Base-by-base conservation (phyloP, 768 basidiomycete genomes). In the Amanita pallidorosea region DNA sequence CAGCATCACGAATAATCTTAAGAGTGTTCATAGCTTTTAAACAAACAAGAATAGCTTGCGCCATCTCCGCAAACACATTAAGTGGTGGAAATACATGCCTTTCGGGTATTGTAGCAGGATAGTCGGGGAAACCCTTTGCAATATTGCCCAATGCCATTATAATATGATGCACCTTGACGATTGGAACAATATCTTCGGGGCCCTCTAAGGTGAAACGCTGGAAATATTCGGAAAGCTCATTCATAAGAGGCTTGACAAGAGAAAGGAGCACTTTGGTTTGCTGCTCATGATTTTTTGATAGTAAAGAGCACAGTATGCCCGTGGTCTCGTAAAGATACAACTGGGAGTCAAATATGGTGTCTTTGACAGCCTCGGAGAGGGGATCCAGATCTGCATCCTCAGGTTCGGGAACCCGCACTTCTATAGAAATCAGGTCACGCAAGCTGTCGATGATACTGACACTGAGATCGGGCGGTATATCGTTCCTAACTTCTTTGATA, bases 101-200 rank as follows among this genome's bases (percentile, higher is more conserved):
- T 57, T 77, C 74, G 0, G 81, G 79, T 1, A 83, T 68, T 1
- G 80, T 75, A 13, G 76, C 79, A 38, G 89, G 87, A 60, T 86
- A 85, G 61, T 92, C 91, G 0, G 96, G 96, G 67, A 97, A 98
- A 11, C 96, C 96, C 67, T 96, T 96, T 33, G 93, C 88, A 50
- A 97, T 80, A 58, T 88, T 91, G 11, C 95, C 95, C 18, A 97
- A 72, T 2, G 95, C 93, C 83, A 95, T 87, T 63, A 97, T 85
- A 57, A 84, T 75, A 67, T 98, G 94, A 58, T 98, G 96, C 7
- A 92, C 80, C 60, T 81, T 82, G 49, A 97, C 73, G 58, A 96
- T 81, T n/a, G 88, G 77, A 40, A 87, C 63, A 5, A 88, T 67
- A 56, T 92, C 87, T 42, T 78, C 73, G 3, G 75, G 65, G 7